phyloP scores from a whole-genome alignment of 169 alveolate genomes.

The Plasmodium falciparum region DNA sequence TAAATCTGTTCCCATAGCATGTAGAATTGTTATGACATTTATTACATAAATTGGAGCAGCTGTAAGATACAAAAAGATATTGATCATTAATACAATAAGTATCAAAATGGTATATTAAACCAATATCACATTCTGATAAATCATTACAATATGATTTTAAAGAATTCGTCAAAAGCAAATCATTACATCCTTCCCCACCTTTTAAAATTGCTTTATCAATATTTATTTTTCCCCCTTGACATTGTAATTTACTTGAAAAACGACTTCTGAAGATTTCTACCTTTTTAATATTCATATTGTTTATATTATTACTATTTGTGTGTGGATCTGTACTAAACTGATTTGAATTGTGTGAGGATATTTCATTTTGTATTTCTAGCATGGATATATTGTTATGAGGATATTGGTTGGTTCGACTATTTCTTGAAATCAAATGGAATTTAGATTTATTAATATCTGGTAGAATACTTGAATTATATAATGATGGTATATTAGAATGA shows the following conservation, averaged over 20 bases:
- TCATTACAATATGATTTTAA: conserved; percentile 38
- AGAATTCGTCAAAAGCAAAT: conserved; percentile 19
- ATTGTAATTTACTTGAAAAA: conserved; percentile 35
- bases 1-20: conserved; percentile 38
- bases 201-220: conserved; percentile 23
- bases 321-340: no score
- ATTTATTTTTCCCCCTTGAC: conserved; percentile 40
- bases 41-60: conserved; percentile 14
- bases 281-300: background rate
- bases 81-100: conserved; percentile 36
- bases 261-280: conserved; percentile 35
- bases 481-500: no score
- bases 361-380: no score
- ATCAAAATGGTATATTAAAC: conserved; percentile 44
- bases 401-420: no score
- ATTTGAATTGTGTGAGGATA: no score
- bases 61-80: conserved; percentile 35
- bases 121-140: conserved; percentile 37
- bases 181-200: conserved; percentile 41
- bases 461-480: no score
- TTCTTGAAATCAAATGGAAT: no score
- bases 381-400: no score
- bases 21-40: conserved; percentile 20
- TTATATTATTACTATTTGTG: background rate
- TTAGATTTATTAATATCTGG: no score